Evolutionary conservation across 2,329 filamentous ascomycete genomes (phyloP), one percentile per base, ranked within the genome.

Genomic region (Nannizzia gypsea): DNA sequence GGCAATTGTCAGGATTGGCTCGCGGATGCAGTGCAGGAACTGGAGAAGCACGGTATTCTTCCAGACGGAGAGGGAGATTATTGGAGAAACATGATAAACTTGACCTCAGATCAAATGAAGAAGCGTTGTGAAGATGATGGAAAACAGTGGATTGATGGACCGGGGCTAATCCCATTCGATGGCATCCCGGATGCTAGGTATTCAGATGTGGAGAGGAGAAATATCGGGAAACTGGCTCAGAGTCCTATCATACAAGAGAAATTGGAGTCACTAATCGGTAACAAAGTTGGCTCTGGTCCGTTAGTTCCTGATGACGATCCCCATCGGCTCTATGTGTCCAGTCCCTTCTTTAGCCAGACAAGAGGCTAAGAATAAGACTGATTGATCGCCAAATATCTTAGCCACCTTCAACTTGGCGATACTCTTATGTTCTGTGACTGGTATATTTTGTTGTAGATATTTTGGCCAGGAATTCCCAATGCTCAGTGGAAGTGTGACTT

Each of bases 81-180:
- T 55, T 66, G 63, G 65, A 64, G 48, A 17, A 34, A 34, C 0
- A 65, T 67, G 64, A 61, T 67, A 11, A 65, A 64, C 58, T 28
- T 15, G 6, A 64, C 66, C 22, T 50, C 44, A 1, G 44, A 50
- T 22, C 44, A 50, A 26, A 50, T 50, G 44, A 62, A 61, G 44
- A 13, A 60, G 0, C 48, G 34, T 9, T 66, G 64, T 58, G 50
- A 61, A 20, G 9, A 2, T 3, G 58, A 26, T 1, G 60, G 58
- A 5, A 61, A 56, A 34, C 58, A 36, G 13, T 66, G 65, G 63
- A 62, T 64, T n/a, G 34, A 59, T 31, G 64, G 63, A 17, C 38
- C 59, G 4, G 57, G 42, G 3, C 15, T 17, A 15, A 28, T 59
- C 13, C 42, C 42, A 6, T 59, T 17, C 31, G 26, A 38, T 11